Evolutionary conservation across 2,329 filamentous ascomycete genomes (phyloP), one percentile per base, ranked within the genome.

Genomic region (Aureobasidium leucospermi): DNA sequence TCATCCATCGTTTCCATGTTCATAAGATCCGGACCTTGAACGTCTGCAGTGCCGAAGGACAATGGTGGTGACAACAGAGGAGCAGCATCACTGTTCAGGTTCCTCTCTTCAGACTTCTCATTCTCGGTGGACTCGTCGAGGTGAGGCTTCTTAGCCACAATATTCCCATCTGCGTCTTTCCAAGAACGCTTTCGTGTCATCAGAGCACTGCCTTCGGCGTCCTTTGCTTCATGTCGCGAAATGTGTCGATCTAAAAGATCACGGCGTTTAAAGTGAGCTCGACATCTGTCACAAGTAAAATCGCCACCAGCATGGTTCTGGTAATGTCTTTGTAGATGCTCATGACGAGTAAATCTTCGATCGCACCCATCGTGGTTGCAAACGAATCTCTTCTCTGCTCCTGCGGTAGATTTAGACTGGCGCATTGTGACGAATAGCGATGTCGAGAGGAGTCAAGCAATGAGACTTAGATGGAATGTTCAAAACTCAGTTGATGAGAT

Each of bases 211-310:
- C 80, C 80, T 72, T 82, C 80, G 36, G 77, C 73, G 66, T 84
- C 81, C 62, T 79, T 82, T 60, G 82, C 78, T 9, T 74, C 75
- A 66, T 81, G 78, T 6, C 79, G 75, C 52, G 69, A 67, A 74
- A 85, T 79, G 68, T 87, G 84, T 64, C 84, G 76, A 42, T 80
- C 83, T 85, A 84, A 70, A 43, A 86, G 70, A 68, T 86, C 84
- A 29, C 78, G 80, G 46, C 84, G 76, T 65, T 82, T 82, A 69
- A 85, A 86, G 66, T 84, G 81, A 31, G 82, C 81, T 60, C 78
- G 77, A 63, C 84, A 87, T 65, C 83, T 73, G 52, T 78, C 70
- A 65, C 84, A 86, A 3, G 81, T 84, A 61, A 77, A 78, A 45
- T 80, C 78, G 0, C 77, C 76, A 32, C 75, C 72, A n/a, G 74